Evolutionary conservation across 306 rosid species (phyloP).

Genomic region (Quercus ilex): DNA sequence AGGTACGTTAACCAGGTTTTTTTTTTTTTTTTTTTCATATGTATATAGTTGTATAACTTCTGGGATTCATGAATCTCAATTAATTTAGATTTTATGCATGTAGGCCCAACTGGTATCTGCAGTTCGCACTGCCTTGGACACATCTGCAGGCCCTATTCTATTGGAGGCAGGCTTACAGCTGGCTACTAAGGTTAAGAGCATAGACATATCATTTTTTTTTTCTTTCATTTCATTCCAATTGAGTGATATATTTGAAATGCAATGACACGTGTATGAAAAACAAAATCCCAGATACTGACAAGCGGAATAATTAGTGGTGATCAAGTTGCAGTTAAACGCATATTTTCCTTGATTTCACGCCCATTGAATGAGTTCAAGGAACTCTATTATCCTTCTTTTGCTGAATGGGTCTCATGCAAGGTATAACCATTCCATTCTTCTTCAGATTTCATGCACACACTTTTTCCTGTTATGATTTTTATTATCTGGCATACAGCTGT

Average conservation of each 20-base stretch:
- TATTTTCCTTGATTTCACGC: conserved; percentile 86
- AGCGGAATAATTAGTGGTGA: conserved; percentile 94
- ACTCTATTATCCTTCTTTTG: conserved; percentile 96
- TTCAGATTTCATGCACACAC: not conserved
- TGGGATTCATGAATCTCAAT: conserved; percentile 22
- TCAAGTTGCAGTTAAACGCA: conserved; percentile 84
- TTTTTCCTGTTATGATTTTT: not conserved
- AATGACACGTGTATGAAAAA: conserved; percentile 13
- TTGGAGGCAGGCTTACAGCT: conserved; percentile 95
- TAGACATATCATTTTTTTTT: not conserved
- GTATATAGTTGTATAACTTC: conserved; percentile 15
- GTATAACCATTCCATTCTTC: conserved; percentile 30
- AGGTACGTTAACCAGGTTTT: conserved; percentile 44
- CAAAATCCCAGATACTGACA: conserved; percentile 72
- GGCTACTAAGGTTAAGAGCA: conserved; percentile 79
- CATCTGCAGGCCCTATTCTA: conserved; percentile 82
- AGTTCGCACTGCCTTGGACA: conserved; percentile 87
- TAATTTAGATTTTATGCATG: conserved; percentile 33
- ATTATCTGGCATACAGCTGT: conserved; percentile 12
- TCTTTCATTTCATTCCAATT: conserved; percentile 8
- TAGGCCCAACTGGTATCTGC: conserved; percentile 98
- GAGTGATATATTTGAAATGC: not conserved
- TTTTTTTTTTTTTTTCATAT: not conserved
- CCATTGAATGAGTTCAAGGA: conserved; percentile 81
- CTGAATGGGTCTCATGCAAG: conserved; percentile 99